phyloP scores from a whole-genome alignment of 305 asterid genomes.

The Ruellia speciosa region DNA sequence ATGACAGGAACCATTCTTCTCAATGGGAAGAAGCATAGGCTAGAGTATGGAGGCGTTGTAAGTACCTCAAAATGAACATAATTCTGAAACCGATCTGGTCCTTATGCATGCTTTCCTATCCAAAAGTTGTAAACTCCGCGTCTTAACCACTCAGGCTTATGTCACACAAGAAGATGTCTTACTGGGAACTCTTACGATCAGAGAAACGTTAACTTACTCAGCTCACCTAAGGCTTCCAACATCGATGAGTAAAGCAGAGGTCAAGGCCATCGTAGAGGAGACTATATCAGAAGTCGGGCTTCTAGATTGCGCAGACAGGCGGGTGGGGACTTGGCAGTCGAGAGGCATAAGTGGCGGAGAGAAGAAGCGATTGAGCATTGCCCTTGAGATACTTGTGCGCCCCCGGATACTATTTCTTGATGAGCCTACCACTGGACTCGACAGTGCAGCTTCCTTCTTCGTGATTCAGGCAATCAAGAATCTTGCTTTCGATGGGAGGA shows the following conservation, averaged over 20 bases:
- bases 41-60: constrained; percentile 53
- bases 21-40: constrained; percentile 53
- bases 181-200: constrained; percentile 62
- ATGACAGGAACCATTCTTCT: constrained; percentile 65
- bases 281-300: constrained; percentile 69
- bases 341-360: constrained; percentile 91
- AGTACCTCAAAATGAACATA: constrained; percentile 21
- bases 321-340: constrained; percentile 71
- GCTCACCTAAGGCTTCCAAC: constrained; percentile 57
- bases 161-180: constrained; percentile 73
- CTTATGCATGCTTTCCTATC: not conserved
- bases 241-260: constrained; percentile 28
- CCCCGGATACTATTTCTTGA: constrained; percentile 70
- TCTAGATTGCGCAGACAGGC: constrained; percentile 55
- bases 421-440: constrained; percentile 81
- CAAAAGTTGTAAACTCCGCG: not conserved
- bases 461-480: constrained; percentile 61
- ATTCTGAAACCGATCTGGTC: not conserved
- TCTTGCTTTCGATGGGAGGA: constrained; percentile 55
- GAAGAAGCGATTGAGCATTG: constrained; percentile 68
- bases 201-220: constrained; percentile 63
- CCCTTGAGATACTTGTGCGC: constrained; percentile 59
- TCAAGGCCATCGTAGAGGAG: constrained; percentile 36
- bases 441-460: constrained; percentile 69
- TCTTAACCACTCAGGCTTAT: constrained; percentile 43